These are phyloP conservation scores for Claviceps maximensis DNA, from an alignment of 2,329 filamentous ascomycete genomes.

Conservation along the genomic window DNA sequence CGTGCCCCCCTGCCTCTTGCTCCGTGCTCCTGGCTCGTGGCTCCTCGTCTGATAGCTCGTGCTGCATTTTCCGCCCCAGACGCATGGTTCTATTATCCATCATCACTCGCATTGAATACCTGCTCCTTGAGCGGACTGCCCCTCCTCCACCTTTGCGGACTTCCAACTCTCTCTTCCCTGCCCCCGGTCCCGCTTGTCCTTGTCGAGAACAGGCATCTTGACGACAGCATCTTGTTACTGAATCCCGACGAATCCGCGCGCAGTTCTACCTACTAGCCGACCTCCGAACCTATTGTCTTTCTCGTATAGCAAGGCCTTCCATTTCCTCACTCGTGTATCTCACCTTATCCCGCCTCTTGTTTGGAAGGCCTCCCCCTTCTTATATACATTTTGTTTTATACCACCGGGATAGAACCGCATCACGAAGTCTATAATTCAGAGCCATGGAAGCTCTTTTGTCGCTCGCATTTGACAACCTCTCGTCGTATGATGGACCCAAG, in stretches of 20 bases:
- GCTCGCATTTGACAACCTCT: slow-evolving; percentile 90
- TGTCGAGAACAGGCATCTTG: neutral
- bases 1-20: too few species aligned
- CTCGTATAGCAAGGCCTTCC: neutral
- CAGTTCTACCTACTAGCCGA: neutral
- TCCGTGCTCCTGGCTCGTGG: too few species aligned
- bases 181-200: neutral
- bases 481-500: slow-evolving; percentile 78
- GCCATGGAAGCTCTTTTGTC: slow-evolving; percentile 83
- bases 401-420: neutral
- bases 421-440: slow-evolving; percentile 9
- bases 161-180: neutral
- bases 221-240: neutral
- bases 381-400: neutral
- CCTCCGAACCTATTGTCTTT: neutral
- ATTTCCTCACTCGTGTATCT: neutral
- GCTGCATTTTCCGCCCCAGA: slow-evolving; percentile 1
- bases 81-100: slow-evolving; percentile 16
- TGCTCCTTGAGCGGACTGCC: neutral
- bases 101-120: slow-evolving; percentile 16
- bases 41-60: slow-evolving; percentile 1
- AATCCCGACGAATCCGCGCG: neutral
- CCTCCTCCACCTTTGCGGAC: neutral
- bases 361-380: neutral
- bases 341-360: neutral